Evolutionary conservation across 768 basidiomycete genomes (phyloP).

Genomic region (Xerocomus brunneocitrinus): DNA sequence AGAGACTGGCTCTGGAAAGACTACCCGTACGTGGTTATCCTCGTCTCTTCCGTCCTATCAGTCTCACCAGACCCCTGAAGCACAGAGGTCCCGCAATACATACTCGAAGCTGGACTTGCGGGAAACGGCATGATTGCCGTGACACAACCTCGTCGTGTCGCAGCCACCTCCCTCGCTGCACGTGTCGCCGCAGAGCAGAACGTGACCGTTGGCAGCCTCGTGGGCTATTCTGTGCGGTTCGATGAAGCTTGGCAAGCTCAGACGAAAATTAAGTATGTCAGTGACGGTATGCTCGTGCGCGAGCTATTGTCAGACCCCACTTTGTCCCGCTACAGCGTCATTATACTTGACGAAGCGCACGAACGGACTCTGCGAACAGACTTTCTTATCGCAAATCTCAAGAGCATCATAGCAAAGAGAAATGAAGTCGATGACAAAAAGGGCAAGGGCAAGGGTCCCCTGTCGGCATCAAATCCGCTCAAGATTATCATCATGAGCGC

Average conservation of each 20-base stretch:
- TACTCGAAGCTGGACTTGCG: constrained; percentile 76
- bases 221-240: constrained; percentile 96
- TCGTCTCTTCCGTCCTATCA: not conserved
- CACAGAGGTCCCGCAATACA: constrained; percentile 93
- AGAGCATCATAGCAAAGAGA: constrained; percentile 67
- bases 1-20: constrained; percentile 98
- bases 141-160: constrained; percentile 93
- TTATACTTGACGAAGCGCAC: constrained; percentile 96
- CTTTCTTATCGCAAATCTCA: constrained; percentile 85
- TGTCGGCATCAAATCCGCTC: constrained; percentile 52
- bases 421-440: constrained; percentile 49
- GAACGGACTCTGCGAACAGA: constrained; percentile 94
- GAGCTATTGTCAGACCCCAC: constrained; percentile 80
- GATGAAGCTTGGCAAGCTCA: constrained; percentile 69
- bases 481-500: constrained; percentile 98
- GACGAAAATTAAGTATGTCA: constrained; percentile 93
- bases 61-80: constrained; percentile 28
- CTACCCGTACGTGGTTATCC: constrained; percentile 74
- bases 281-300: constrained; percentile 95
- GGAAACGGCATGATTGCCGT: constrained; percentile 77
- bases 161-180: constrained; percentile 89
- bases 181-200: constrained; percentile 87
- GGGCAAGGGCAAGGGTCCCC: constrained; percentile 36
- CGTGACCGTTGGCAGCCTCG: constrained; percentile 62
- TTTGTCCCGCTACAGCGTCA: constrained; percentile 76